A percentile compares a stretch with the other conserved stretches of the same genome.
phyloP scores from a whole-genome alignment of 176 grass and related monocot species.

The Cenchrus fungigraminus region DNA sequence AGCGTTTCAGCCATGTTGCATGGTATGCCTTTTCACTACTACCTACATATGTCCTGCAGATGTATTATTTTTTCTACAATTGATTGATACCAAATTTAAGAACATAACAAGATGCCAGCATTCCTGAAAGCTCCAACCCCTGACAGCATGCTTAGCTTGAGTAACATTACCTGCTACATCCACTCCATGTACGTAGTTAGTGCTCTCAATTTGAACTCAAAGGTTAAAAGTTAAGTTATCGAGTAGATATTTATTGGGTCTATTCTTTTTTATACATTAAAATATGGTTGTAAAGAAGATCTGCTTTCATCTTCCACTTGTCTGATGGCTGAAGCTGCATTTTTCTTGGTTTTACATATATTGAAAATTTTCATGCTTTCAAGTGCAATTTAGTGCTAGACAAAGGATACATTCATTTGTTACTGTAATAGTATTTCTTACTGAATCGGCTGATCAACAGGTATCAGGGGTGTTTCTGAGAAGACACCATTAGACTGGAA shows the following conservation, averaged over 20 bases:
- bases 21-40: slow-evolving; percentile 64
- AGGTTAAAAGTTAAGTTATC: not conserved
- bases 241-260: not conserved
- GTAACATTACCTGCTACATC: not conserved
- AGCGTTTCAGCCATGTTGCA: slow-evolving; percentile 78
- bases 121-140: not conserved
- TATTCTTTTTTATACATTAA: not conserved
- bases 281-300: not conserved
- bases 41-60: slow-evolving; percentile 14
- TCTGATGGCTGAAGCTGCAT: slow-evolving; percentile 26
- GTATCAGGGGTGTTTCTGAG: slow-evolving; percentile 56
- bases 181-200: not conserved
- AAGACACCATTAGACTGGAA: slow-evolving; percentile 78
- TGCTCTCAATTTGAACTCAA: not conserved
- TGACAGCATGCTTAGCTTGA: not conserved
- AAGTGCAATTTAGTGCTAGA: not conserved
- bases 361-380: not conserved
- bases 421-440: not conserved
- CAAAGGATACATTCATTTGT: not conserved
- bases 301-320: not conserved
- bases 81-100: not conserved
- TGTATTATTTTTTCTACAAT: not conserved
- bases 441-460: slow-evolving; percentile 44
- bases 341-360: not conserved
- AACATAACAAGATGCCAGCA: not conserved